These are phyloP conservation scores for Phanerochaete carnosa DNA, from an alignment of 768 basidiomycete species.

Conservation along the genomic window DNA sequence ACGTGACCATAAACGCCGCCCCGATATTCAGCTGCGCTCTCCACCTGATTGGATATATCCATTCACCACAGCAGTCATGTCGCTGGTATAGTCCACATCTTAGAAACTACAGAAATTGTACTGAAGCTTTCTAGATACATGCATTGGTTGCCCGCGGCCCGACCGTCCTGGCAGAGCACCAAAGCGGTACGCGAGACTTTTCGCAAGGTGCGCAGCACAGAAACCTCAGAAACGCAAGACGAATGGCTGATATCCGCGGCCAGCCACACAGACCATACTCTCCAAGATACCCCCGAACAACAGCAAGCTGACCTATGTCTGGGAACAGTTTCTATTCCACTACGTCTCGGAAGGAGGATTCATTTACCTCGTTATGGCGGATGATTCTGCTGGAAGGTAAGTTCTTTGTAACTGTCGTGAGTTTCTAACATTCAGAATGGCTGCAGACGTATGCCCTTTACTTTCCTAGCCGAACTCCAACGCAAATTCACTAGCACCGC, in stretches of 20 bases:
- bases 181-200: slow-evolving; percentile 79
- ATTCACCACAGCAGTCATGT: slow-evolving; percentile 17
- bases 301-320: slow-evolving; percentile 82
- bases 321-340: slow-evolving; percentile 93
- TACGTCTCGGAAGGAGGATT: slow-evolving; percentile 88
- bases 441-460: slow-evolving; percentile 87
- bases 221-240: not conserved
- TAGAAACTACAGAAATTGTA: not conserved
- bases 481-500: slow-evolving; percentile 71
- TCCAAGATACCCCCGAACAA: slow-evolving; percentile 91
- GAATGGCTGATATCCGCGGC: not conserved
- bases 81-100: slow-evolving; percentile 19
- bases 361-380: slow-evolving; percentile 90
- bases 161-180: slow-evolving; percentile 85
- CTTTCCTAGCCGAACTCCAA: slow-evolving; percentile 86
- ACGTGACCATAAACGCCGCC: not conserved
- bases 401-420: not conserved
- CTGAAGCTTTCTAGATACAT: slow-evolving; percentile 53
- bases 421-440: not conserved
- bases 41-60: not conserved
- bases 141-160: slow-evolving; percentile 77
- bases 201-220: slow-evolving; percentile 62
- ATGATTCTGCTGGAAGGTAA: slow-evolving; percentile 86
- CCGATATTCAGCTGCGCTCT: not conserved
- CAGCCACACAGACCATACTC: slow-evolving; percentile 85